A percentile compares a stretch with the other conserved stretches of the same genome.
phyloP scores from a whole-genome alignment of 2,329 filamentous ascomycete species.

The Pseudogymnoascus sp. region DNA sequence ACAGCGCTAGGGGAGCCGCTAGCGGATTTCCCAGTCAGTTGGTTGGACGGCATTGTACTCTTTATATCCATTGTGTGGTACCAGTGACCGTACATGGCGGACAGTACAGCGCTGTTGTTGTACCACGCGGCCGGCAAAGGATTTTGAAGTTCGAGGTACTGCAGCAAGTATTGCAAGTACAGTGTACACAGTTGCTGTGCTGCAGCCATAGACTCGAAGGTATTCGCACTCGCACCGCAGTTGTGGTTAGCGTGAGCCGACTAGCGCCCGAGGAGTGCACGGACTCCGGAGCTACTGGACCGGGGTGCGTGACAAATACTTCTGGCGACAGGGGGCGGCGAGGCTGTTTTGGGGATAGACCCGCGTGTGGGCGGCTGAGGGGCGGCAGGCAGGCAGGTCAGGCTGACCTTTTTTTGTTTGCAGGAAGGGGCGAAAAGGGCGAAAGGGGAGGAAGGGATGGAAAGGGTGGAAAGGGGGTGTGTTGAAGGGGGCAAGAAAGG shows the following conservation, averaged over 20 bases:
- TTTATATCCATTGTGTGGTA: not conserved
- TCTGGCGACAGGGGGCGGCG: not conserved
- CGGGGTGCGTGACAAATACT: not conserved
- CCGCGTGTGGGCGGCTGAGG: not conserved
- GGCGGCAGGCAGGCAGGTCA: not conserved
- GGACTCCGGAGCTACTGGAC: not conserved
- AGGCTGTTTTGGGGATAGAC: not conserved
- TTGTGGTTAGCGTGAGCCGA: not conserved
- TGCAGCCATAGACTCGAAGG: not conserved
- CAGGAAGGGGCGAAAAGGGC: not conserved
- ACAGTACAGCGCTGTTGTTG: not conserved
- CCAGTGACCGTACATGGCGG: not conserved
- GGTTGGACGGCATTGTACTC: not conserved
- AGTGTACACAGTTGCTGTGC: not conserved
- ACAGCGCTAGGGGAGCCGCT: not conserved
- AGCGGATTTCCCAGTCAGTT: not conserved
- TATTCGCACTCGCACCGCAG: not conserved
- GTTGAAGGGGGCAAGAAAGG: not conserved
- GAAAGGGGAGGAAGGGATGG: not conserved
- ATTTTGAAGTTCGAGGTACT: not conserved
- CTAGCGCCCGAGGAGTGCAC: not conserved
- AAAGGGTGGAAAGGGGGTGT: not conserved
- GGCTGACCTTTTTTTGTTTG: not conserved
- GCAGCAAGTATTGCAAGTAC: not conserved
- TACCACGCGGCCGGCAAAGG: not conserved